Conservation (phyloP, 768 basidiomycete genomes). For the Paxillus rubicundulus region DNA sequence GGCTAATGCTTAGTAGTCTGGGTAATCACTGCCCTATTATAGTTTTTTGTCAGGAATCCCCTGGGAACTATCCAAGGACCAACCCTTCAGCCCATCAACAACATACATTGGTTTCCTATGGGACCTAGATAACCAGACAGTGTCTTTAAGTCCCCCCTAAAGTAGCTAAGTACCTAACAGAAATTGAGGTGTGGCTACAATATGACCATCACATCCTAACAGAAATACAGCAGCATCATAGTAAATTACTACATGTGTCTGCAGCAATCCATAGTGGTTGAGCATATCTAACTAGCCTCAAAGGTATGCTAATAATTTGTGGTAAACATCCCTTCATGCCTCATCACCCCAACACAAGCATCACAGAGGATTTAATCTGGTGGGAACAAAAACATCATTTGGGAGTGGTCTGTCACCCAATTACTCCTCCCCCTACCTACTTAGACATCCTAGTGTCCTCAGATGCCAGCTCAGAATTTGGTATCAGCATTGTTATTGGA, state of each 20-base stretch:
- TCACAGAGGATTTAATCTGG: conserved; percentile 32
- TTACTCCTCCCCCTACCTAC: background rate
- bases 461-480: conserved; percentile 41
- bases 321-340: conserved; percentile 26
- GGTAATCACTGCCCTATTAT: too few species aligned
- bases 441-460: conserved; percentile 26
- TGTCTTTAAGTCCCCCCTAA: conserved; percentile 21
- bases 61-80: conserved; percentile 31
- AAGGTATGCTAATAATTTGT: conserved; percentile 33
- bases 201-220: conserved; percentile 26
- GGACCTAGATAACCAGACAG: conserved; percentile 23
- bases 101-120: conserved; percentile 34
- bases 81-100: conserved; percentile 16
- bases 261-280: conserved; percentile 31
- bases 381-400: conserved; percentile 21
- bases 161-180: conserved; percentile 26
- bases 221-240: conserved; percentile 36
- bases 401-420: background rate
- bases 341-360: conserved; percentile 7
- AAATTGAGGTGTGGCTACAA: conserved; percentile 27
- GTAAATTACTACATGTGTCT: conserved; percentile 39
- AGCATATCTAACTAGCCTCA: conserved; percentile 40
- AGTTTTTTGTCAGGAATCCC: conserved; percentile 32
- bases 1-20: too few species aligned
- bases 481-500: too few species aligned